Evolutionary conservation across 331 rosid genomes (phyloP), one percentile per base, ranked within the genome.

Genomic region (Malus hybrid): DNA sequence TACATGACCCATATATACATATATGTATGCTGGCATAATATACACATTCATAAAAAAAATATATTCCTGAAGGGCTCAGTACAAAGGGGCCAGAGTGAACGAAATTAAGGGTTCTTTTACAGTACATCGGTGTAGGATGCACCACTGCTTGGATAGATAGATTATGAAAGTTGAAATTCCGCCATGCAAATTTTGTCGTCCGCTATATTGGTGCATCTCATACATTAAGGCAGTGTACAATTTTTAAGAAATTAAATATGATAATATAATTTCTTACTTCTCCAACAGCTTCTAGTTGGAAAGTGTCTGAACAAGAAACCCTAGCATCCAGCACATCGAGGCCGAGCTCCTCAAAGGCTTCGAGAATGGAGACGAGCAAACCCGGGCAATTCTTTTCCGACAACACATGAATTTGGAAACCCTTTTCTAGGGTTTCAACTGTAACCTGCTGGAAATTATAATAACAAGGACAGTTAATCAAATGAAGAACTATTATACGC

Each of bases 251-350:
- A 50, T 50, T 50, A 50, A 50, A 16, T 50, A 15, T 50, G 56
- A 16, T 50, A 50, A 50, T 50, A 6, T 22, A 6, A 9, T 4
- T 32, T 68, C 92, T 75, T 86, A 91, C 98, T 80, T 91, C 96
- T 87, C 95, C 97, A 11, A 88, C 78, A 4, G 94, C 96, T 84
- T 93, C 85, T 15, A 91, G 89, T 55, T 88, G 96, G 80, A 93
- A 93, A 75, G 69, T 86, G 73, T 91, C 96, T 52, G 90, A 84
- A 75, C 97, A 93, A 76, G 98, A 88, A 82, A 89, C 95, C 90
- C 88, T 88, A 79, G 98, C 98, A 79, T 93, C 92, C 44, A 88
- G 90, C 58, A 93, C 97, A 72, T 88, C 95, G 73, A 91, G 97
- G 20, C 95, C 93, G 28, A 93, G 74, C 58, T 85, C 87, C 61